Conservation (phyloP, 495 filamentous ascomycete genomes). For the Penicillium manginii region DNA sequence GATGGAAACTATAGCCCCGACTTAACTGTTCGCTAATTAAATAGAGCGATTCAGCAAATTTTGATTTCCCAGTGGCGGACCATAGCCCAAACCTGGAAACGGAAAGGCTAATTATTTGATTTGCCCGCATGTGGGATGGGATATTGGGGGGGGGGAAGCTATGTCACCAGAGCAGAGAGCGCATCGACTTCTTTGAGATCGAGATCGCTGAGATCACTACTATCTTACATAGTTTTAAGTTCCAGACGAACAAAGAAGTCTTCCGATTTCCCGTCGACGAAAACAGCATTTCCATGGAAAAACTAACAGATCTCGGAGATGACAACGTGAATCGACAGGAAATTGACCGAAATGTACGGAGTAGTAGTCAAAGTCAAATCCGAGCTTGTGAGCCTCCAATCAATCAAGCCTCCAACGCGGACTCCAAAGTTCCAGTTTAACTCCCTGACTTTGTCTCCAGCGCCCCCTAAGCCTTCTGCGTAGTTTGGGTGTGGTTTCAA, state of each 20-base stretch:
- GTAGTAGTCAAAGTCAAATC: neutral
- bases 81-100: constrained; percentile 1
- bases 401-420: neutral
- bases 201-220: constrained; percentile 2
- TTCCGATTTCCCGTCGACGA: neutral
- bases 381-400: neutral
- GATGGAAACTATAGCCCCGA: constrained; percentile 2
- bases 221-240: neutral
- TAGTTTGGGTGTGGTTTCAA: neutral
- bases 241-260: neutral
- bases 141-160: neutral
- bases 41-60: neutral
- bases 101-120: neutral
- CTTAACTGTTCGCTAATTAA: neutral
- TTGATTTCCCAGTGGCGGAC: neutral
- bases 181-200: neutral
- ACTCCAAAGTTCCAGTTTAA: constrained; percentile 1
- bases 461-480: neutral
- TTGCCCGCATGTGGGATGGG: no score
- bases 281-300: neutral
- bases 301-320: neutral
- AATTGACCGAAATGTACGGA: neutral
- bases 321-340: neutral
- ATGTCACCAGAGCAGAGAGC: neutral
- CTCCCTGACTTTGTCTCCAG: neutral